Evolutionary conservation across 2,329 filamentous ascomycete genomes (phyloP), one percentile per base, ranked within the genome.

Genomic region (Karstenula rhodostoma): DNA sequence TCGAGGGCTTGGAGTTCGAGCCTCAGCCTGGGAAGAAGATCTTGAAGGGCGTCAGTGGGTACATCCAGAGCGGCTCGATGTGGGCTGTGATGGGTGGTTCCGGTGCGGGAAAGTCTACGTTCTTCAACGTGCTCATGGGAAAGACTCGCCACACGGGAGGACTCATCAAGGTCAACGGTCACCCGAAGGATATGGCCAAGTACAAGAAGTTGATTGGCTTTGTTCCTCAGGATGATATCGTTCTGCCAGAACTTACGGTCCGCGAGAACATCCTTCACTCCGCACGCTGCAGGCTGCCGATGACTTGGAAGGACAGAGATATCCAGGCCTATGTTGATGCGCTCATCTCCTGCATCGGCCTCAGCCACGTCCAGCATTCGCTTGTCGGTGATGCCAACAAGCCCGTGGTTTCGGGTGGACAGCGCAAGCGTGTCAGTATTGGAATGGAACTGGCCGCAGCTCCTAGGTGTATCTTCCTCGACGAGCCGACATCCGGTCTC

Each of bases 401-500:
- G 60, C 83, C 83, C 0, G 79, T 85, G 15, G 83, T 87, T 58
- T 85, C 83, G 37, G 86, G 86, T 32, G 86, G 85, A 69, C 86
- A 89, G 67, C 80, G 87, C 8, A 90, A 90, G 70, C 80, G 86
- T 54, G 82, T 89, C 10, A 88, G 84, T 1, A 86, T 86, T 52
- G 84, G 81, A 52, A 83, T 86, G 23, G 72, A 81, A 12, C 70
- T 78, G 12, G 67, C 76, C 2, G 64, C 65, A 17, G 57, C 58
- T 23, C 67, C 67, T n/a, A 59, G 65, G 37, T 60, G 65, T 10
- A 58, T 69, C 22, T 67, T 69, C 5, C 55, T 65, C 50, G 67
- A 92, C 63, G 90, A 92, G 75, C 90, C 90, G 0, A 92, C 90
- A 0, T 90, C 92, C 19, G 93, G 93, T 82, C 88, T 97, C 22